Evolutionary conservation across 148 eudicot species (phyloP).

Genomic region (Dianthus caryophyllus): DNA sequence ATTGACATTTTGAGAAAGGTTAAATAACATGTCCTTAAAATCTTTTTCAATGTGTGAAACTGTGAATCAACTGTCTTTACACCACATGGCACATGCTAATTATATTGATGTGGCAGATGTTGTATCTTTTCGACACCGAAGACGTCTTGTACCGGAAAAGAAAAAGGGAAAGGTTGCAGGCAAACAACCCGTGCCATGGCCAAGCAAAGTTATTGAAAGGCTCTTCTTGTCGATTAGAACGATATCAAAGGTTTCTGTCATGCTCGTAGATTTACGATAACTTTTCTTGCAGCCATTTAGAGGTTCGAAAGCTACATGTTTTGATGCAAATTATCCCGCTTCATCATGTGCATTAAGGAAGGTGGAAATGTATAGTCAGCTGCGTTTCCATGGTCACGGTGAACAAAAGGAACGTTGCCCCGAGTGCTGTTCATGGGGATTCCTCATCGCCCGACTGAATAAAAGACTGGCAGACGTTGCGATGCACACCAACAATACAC

Average conservation of each 20-base stretch:
- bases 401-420: not conserved
- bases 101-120: slow-evolving; percentile 45
- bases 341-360: not conserved
- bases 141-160: slow-evolving; percentile 48
- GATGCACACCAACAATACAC: slow-evolving; percentile 17
- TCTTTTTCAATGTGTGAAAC: slow-evolving; percentile 16
- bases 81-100: slow-evolving; percentile 14
- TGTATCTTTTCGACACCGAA: slow-evolving; percentile 75
- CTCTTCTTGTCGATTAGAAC: slow-evolving; percentile 30
- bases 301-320: slow-evolving; percentile 10
- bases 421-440: slow-evolving; percentile 9
- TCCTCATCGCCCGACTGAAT: slow-evolving; percentile 23
- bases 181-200: slow-evolving; percentile 30
- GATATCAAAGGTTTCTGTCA: slow-evolving; percentile 31
- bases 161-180: slow-evolving; percentile 33
- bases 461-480: slow-evolving; percentile 13
- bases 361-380: not conserved
- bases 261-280: slow-evolving; percentile 13
- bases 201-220: slow-evolving; percentile 34
- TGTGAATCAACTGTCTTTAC: slow-evolving; percentile 11
- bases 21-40: slow-evolving; percentile 9
- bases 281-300: not conserved
- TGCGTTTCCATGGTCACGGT: not conserved
- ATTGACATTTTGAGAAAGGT: slow-evolving; percentile 31
- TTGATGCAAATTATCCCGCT: not conserved